Evolutionary conservation across 371 early-diverging fungal species (phyloP).

Genomic region (Basidiobolus meristosporus): DNA sequence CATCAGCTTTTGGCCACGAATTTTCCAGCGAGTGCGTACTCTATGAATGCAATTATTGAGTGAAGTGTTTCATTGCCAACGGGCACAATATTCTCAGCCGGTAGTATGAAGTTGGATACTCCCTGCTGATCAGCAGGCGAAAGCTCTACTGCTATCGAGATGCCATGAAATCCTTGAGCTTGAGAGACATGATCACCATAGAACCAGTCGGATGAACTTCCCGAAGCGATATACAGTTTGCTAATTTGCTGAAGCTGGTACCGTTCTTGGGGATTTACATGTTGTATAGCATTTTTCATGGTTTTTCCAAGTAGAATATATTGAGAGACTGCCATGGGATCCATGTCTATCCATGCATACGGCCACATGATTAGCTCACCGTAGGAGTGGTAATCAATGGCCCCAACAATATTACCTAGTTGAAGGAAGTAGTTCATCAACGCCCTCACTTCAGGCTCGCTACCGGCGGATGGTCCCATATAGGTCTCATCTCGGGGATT

Average conservation of each 20-base stretch:
- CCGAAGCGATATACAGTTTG: constrained; percentile 2
- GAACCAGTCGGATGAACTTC: constrained; percentile 3
- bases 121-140: no score
- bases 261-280: no score
- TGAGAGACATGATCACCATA: no score
- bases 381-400: constrained; percentile 22
- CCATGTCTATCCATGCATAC: constrained; percentile 5
- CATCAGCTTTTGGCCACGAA: no score
- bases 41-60: no score
- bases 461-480: constrained; percentile 16
- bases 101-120: constrained; percentile 19
- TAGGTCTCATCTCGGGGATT: constrained; percentile 17
- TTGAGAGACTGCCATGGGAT: neutral
- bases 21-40: no score
- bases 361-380: constrained; percentile 10
- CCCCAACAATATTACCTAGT: constrained; percentile 12
- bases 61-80: constrained; percentile 15
- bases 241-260: neutral
- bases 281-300: no score
- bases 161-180: no score
- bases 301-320: no score
- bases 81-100: constrained; percentile 16
- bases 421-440: constrained; percentile 10
- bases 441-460: constrained; percentile 18
- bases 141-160: no score